Base-by-base conservation (phyloP, 805 yeast genomes). In the Wickerhamiella cacticola region DNA sequence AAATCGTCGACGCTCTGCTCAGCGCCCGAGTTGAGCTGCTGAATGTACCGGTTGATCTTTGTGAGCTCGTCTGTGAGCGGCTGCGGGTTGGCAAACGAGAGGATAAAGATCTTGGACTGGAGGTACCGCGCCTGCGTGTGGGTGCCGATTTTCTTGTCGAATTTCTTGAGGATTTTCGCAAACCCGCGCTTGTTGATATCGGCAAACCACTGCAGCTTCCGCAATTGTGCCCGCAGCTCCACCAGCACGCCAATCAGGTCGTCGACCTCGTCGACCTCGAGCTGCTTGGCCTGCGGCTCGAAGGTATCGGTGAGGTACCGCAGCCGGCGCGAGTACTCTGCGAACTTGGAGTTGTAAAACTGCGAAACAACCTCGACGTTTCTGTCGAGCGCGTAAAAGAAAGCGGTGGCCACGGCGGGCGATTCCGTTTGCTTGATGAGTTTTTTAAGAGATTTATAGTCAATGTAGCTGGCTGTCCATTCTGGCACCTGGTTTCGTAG, bases 121-220 rank as follows among this genome's bases (percentile, higher is more conserved):
- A 86, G 66, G 54, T 76, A 80, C n/a, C 70, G 62, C 22, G 68
- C 66, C 56, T 79, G 82, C 44, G 74, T 73, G 46, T 64, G 62
- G 0, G 82, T 75, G 5, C 82, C 82, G 23, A 75, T 68, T 62
- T 86, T 86, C 68, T 89, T 89, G 63, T 89, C 96, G 56, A 88
- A 59, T 53, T 88, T 88, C 67, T 88, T 88, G 59, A 89, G 69
- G 53, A 89, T 89, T 67, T 88, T 88, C 47, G 79, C 74, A 56
- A 87, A 83, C 0, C 95, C 97, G 52, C 94, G 78, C 59, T 82
- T 84, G 68, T 88, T 88, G 57, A 88, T 75, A 59, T 89, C 96
- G 21, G 94, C 94, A 62, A 76, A 88, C 95, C 96, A 89, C 62
- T 84, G 87, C 60, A 88, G 69, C 63, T 87, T 87, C 49, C 96